Evolutionary conservation across 345 rosid genomes (phyloP), one percentile per base, ranked within the genome.

Genomic region (Linum trigynum): DNA sequence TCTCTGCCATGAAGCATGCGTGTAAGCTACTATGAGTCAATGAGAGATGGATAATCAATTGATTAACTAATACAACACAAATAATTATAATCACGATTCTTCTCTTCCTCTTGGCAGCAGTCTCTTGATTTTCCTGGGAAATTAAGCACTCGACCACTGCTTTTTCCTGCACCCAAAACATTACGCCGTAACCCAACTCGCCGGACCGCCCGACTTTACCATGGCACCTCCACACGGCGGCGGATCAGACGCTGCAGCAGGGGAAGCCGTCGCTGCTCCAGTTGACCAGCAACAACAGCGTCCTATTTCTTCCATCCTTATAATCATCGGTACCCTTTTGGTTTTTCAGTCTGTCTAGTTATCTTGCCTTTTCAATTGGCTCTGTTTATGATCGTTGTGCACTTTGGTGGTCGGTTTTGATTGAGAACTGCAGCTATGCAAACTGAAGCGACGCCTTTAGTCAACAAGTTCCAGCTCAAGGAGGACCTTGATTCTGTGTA

Each of bases 361-460:
- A 16, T n/a, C 38, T 57, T 57, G 11, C 59, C 59, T 16, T 23
- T 14, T 57, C 59, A 16, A 16, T 57, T 17, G 8, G 12, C 23
- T 17, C 38, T 17, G 16, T 32, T 7, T 17, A 5, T 57, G 38
- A 15, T 10, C 4, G 35, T 5, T 42, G 42, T 36, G 58, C 55
- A 7, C 5, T 9, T 63, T 41, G 36, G 16, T 53, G 12, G 14
- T 17, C 17, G 16, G 7, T 57, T 42, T 45, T 71, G 59, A 16
- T 66, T 45, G 23, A 55, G 60, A 17, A 6, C 57, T 41, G 42
- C 68, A 92, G 98, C 97, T 76, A 87, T 92, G 97, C 94, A 85
- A 73, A 76, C 88, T 62, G 97, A 92, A 77, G 98, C 97, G 51
- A 72, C 83, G 81, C 94, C 91, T 55, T 55, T 92, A 72, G 95